Percentiles rank a stretch among this genome's conserved stretches.
Evolutionary conservation across 345 rosid species (phyloP).

Genomic region (Durio zibethinus): DNA sequence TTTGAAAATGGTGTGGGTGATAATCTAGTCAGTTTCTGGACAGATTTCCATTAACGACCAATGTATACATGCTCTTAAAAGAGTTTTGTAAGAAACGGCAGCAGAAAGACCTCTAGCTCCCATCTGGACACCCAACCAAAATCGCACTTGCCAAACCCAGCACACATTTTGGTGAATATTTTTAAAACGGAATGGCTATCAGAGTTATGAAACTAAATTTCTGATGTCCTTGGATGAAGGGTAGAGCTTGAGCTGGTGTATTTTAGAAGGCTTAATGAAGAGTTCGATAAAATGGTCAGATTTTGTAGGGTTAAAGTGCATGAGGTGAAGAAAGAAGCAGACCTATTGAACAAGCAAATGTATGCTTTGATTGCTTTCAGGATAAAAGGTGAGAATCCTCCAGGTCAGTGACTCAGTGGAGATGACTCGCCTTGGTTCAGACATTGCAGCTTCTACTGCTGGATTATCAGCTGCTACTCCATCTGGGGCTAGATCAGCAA

Average conservation of each 20-base stretch:
- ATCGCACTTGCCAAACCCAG: too few relatives aligned
- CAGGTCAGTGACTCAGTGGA: slow-evolving; percentile 40
- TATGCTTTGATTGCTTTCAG: slow-evolving; percentile 72
- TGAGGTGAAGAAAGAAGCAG: slow-evolving; percentile 58
- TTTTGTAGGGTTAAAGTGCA: slow-evolving; percentile 51
- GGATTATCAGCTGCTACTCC: slow-evolving; percentile 49
- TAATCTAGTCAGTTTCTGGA: slow-evolving; percentile 12
- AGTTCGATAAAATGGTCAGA: slow-evolving; percentile 56
- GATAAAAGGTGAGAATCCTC: slow-evolving; percentile 66
- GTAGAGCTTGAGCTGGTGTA: slow-evolving; percentile 57
- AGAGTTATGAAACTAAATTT: slow-evolving; percentile 45
- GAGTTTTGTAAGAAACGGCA: slow-evolving; percentile 29
- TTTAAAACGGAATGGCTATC: slow-evolving; percentile 23
- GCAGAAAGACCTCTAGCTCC: slow-evolving; percentile 12
- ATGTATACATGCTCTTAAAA: slow-evolving; percentile 16
- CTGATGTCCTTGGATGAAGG: slow-evolving; percentile 55
- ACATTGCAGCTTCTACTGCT: slow-evolving; percentile 45
- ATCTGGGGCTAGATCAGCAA: slow-evolving; percentile 40
- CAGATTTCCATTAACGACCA: not conserved
- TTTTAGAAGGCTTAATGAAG: slow-evolving; percentile 60
- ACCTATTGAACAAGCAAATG: slow-evolving; percentile 50
- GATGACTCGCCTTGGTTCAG: slow-evolving; percentile 57
- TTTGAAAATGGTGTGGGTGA: too few relatives aligned
- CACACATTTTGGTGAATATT: slow-evolving; percentile 37
- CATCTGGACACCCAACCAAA: slow-evolving; percentile 3